These are phyloP conservation scores for Parathielavia appendiculata DNA, from an alignment of 495 filamentous ascomycete genomes.

Conservation along the genomic window DNA sequence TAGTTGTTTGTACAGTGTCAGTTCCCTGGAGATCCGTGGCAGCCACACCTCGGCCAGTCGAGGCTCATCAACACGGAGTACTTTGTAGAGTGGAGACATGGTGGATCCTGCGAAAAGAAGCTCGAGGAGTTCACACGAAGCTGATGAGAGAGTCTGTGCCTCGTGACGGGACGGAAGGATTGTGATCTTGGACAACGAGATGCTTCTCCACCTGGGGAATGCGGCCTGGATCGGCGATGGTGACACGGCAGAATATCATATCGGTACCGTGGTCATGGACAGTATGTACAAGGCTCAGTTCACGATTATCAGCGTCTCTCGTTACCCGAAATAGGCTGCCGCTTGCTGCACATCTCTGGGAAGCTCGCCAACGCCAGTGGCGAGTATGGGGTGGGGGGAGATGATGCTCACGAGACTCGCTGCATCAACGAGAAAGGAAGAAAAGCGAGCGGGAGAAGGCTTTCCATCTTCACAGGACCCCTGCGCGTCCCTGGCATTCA, in stretches of 20 bases:
- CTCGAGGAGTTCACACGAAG: too few relatives aligned
- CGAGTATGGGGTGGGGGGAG: slow-evolving; percentile 11
- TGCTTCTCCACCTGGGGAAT: not conserved
- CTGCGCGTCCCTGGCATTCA: not conserved
- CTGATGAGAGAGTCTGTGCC: too few relatives aligned
- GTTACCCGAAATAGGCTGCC: slow-evolving; percentile 28
- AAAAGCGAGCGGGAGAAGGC: not conserved
- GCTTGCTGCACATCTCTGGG: slow-evolving; percentile 7
- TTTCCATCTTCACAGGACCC: slow-evolving; percentile 16
- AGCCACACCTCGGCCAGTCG: not conserved
- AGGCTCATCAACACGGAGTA: too few relatives aligned
- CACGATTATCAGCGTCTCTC: slow-evolving; percentile 10
- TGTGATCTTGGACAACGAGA: not conserved
- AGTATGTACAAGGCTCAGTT: too few relatives aligned
- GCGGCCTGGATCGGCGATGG: not conserved
- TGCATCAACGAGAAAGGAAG: slow-evolving; percentile 20
- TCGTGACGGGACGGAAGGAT: not conserved
- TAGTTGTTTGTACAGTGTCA: too few relatives aligned
- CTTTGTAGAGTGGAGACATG: not conserved
- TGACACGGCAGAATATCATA: slow-evolving; percentile 14
- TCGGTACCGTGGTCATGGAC: slow-evolving; percentile 8
- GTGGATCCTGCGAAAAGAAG: not conserved
- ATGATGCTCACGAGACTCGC: slow-evolving; percentile 17
- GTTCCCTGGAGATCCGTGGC: not conserved
- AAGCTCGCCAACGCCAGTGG: slow-evolving; percentile 17